Evolutionary conservation across 169 alveolate genomes (phyloP).

Genomic region (Eimeria tenella): DNA sequence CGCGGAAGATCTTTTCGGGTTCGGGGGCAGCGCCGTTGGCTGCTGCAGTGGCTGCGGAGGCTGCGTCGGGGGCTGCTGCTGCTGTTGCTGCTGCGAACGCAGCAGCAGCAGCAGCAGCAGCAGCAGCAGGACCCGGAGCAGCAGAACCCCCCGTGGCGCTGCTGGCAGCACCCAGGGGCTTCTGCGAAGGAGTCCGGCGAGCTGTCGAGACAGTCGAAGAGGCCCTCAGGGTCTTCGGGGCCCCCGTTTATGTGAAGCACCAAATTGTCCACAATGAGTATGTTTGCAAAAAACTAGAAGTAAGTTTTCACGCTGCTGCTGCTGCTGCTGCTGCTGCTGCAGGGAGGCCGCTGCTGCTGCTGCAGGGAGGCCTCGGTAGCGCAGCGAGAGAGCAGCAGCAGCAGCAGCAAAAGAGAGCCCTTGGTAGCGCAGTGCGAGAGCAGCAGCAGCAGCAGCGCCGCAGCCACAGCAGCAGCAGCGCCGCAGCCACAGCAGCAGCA

Average conservation of each 20-base stretch:
- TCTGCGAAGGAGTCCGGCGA: slow-evolving; percentile 90
- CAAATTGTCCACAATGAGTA: slow-evolving; percentile 91
- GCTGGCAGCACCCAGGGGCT: slow-evolving; percentile 88
- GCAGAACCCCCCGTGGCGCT: slow-evolving; percentile 77
- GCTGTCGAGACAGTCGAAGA: slow-evolving; percentile 91
- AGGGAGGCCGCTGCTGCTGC: no score
- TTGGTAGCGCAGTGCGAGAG: no score
- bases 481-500: no score
- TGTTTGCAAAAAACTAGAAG: slow-evolving; percentile 87
- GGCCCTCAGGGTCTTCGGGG: slow-evolving; percentile 86
- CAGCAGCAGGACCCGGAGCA: slow-evolving; percentile 22
- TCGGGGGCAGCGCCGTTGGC: slow-evolving; percentile 5
- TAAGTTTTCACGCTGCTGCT: slow-evolving; percentile 39
- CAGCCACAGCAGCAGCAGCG: no score
- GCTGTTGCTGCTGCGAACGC: background rate
- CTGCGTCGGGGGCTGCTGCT: slow-evolving; percentile 13
- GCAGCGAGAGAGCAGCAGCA: no score
- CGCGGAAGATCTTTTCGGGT: background rate
- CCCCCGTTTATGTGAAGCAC: slow-evolving; percentile 89
- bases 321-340: background rate
- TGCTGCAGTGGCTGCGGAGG: no score
- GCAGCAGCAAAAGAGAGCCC: no score
- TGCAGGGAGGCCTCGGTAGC: no score
- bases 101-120: slow-evolving; percentile 32
- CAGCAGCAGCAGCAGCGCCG: no score